These are phyloP conservation scores for Kockovaella imperatae DNA, from an alignment of 768 basidiomycete genomes.

Conservation along the genomic window DNA sequence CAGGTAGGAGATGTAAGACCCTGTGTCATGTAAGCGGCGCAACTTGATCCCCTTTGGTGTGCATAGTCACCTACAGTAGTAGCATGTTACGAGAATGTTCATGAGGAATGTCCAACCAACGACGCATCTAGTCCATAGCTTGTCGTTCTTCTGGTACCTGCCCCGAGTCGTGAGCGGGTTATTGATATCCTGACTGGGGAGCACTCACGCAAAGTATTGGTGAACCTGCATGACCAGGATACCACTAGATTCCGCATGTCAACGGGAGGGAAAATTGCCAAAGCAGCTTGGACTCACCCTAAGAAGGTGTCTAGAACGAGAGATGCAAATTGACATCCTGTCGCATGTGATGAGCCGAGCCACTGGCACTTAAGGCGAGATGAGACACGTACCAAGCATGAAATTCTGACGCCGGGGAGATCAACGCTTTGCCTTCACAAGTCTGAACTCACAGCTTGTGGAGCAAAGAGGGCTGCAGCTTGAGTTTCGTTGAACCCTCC, in stretches of 20 bases:
- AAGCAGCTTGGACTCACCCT: constrained; percentile 1
- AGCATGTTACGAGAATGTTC: constrained; percentile 18
- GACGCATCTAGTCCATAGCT: constrained; percentile 12
- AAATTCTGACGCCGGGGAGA: constrained; percentile 2
- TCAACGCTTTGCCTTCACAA: neutral
- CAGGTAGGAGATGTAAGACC: constrained; percentile 21
- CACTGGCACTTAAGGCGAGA: neutral
- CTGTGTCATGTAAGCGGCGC: neutral
- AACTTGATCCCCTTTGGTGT: neutral
- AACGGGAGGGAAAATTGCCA: neutral
- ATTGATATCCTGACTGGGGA: neutral
- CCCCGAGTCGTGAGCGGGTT: too few relatives aligned
- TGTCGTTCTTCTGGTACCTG: constrained; percentile 19
- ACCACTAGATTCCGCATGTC: constrained; percentile 11
- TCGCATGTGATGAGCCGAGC: neutral
- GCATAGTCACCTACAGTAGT: constrained; percentile 11
- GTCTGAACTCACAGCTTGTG: constrained; percentile 11
- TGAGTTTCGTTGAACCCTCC: constrained; percentile 12
- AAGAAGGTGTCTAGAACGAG: constrained; percentile 22
- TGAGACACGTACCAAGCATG: constrained; percentile 11
- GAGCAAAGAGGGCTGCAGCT: constrained; percentile 10
- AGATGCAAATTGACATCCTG: constrained; percentile 22
- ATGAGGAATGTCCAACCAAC: constrained; percentile 18
- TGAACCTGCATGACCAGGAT: constrained; percentile 19
- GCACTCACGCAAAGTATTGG: constrained; percentile 17